Evolutionary conservation across 2,329 filamentous ascomycete genomes (phyloP).

Genomic region (Aspergillus chevalieri): DNA sequence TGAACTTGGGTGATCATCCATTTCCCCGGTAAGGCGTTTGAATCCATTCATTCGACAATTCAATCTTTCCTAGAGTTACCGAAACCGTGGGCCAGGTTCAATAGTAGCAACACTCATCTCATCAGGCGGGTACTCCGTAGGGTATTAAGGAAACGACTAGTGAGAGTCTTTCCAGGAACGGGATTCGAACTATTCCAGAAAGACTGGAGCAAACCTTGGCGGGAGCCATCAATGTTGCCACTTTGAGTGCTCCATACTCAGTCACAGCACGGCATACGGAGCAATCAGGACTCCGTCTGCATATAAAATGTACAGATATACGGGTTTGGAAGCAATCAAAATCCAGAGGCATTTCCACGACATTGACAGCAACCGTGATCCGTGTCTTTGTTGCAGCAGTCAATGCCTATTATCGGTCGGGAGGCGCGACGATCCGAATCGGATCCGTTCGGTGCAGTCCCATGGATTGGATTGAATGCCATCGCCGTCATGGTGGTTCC

Average conservation of each 20-base stretch:
- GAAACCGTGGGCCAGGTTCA: background rate
- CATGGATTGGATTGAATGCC: background rate
- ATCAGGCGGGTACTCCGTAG: no score
- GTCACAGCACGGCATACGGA: no score
- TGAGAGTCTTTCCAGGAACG: background rate
- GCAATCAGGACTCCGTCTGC: no score
- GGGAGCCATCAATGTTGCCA: background rate
- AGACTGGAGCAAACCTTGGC: background rate
- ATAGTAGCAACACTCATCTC: background rate
- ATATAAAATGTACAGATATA: no score
- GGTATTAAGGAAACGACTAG: background rate
- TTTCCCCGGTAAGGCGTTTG: background rate
- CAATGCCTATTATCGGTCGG: background rate
- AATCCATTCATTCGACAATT: background rate
- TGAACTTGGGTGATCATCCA: background rate
- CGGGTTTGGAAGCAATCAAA: no score
- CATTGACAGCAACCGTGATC: no score
- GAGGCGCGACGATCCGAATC: slow-evolving; percentile 1
- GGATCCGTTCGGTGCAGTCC: background rate
- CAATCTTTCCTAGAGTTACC: background rate
- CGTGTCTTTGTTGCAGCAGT: background rate
- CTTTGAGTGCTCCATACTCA: background rate
- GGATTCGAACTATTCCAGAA: background rate
- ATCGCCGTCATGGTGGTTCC: no score
- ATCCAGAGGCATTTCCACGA: no score